Conservation (phyloP, 164 flowering plant species). For the Macadamia tetraphylla region DNA sequence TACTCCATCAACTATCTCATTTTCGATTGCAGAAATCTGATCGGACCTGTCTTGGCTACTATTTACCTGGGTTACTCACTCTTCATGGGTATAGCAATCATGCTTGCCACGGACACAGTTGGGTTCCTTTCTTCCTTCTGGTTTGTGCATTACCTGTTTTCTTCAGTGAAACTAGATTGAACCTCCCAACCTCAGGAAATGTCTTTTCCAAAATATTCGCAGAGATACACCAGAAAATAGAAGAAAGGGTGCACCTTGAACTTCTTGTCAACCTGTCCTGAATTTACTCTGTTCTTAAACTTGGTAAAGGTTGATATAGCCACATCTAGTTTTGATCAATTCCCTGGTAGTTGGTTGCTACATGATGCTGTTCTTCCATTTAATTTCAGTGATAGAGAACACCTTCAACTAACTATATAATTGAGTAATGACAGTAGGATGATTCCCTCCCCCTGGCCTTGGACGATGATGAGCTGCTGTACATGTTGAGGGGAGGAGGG, state of each 20-base stretch:
- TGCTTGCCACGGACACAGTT: conserved; percentile 26
- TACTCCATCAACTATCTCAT: conserved; percentile 23
- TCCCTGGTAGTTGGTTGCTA: background rate
- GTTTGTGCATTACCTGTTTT: conserved; percentile 26
- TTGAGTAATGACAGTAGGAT: too few species aligned
- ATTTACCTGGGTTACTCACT: conserved; percentile 26
- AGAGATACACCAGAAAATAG: background rate
- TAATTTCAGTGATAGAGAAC: too few species aligned
- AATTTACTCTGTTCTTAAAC: too few species aligned
- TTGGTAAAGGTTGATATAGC: background rate
- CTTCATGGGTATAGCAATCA: conserved; percentile 22
- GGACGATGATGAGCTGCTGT: too few species aligned
- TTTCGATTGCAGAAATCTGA: conserved; percentile 17
- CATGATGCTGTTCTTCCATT: background rate
- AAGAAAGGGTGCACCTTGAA: too few species aligned
- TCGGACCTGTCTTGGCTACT: conserved; percentile 22
- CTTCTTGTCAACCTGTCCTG: background rate
- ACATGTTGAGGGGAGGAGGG: too few species aligned
- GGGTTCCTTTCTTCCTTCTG: conserved; percentile 27
- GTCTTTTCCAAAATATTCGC: conserved; percentile 1
- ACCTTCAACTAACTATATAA: too few species aligned
- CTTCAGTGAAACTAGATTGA: conserved; percentile 26
- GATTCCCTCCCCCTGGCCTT: too few species aligned
- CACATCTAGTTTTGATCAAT: background rate
- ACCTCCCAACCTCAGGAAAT: background rate